Conservation (phyloP, 352 stramenopile species). For the Globisporangium iwayamae region DNA sequence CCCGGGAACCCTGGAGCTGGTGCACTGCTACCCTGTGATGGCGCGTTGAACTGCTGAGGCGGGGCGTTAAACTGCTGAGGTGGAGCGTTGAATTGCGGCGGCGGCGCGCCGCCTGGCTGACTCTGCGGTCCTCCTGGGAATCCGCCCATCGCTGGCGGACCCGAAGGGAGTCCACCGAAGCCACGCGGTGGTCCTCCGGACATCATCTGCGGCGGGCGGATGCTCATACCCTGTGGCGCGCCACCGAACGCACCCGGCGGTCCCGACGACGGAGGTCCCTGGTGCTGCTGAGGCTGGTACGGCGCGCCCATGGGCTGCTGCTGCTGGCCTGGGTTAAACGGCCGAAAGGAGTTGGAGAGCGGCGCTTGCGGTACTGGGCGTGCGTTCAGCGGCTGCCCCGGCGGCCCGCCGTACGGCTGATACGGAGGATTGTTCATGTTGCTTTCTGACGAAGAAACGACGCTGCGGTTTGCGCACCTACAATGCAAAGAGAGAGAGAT, state of each 20-base stretch:
- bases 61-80: constrained; percentile 14
- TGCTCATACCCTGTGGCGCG: constrained; percentile 31
- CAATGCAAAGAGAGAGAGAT: neutral
- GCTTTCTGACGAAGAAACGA: constrained; percentile 1
- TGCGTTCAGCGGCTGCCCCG: constrained; percentile 24
- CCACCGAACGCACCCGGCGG: constrained; percentile 29
- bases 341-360: constrained; percentile 40
- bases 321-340: constrained; percentile 53
- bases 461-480: constrained; percentile 2
- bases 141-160: constrained; percentile 21
- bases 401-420: constrained; percentile 49
- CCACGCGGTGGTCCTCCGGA: constrained; percentile 11
- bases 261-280: constrained; percentile 18
- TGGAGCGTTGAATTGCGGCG: constrained; percentile 17
- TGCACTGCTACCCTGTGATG: neutral
- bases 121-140: constrained; percentile 19
- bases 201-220: constrained; percentile 21
- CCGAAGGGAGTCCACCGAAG: constrained; percentile 18
- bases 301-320: constrained; percentile 35
- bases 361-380: constrained; percentile 28
- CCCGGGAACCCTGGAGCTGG: constrained; percentile 16
- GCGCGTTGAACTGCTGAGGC: constrained; percentile 15
- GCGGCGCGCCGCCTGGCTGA: constrained; percentile 13
- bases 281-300: constrained; percentile 24
- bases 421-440: constrained; percentile 37